Base-by-base conservation (phyloP, 768 basidiomycete genomes). In the Pleurotus salmoneostramineus region DNA sequence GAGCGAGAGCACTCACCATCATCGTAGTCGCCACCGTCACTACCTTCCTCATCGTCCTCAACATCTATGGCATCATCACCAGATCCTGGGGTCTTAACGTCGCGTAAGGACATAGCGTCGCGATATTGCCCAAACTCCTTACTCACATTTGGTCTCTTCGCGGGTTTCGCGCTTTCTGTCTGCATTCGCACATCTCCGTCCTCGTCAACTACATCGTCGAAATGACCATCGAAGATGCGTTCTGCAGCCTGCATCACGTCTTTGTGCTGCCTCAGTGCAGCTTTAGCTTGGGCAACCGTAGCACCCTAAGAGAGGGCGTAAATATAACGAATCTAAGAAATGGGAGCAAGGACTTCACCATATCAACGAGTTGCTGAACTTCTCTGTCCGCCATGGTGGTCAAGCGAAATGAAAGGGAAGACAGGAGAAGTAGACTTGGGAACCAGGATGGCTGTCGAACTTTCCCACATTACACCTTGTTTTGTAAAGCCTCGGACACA, bases 201-300 rank as follows among this genome's bases (percentile, higher is more conserved):
- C 15, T 75, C 81, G 57, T 81, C 84, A 63, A 79, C 71, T n/a
- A 92, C 74, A 66, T 88, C 74, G 64, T 91, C 89, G 65, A 91
- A 94, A 62, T 88, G 84, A 10, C 95, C 95, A 61, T 90, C 87
- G 60, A 93, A 90, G 59, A 93, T 84, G 47, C 80, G 80, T 69
- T 93, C 93, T 2, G 94, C 93, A 11, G 95, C 95, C 66, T 91
- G 80, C 90, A 93, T 92, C 36, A 95, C 93, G 78, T 98, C 94
- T 61, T 85, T 90, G 68, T 89, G 82, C 65, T 86, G 84, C 61
- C 78, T 82, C 66, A 97, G 72, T 14, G 95, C 95, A 33, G 89
- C 91, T 63, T 83, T 83, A 42, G 95, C 95, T 74, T 95, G 91
- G 10, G 85, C 83, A 8, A 73, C 68, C 0, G 89, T 91, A 33